These are phyloP conservation scores for Hemerocallis citrina DNA, from an alignment of 106 monocot genomes.

Conservation along the genomic window DNA sequence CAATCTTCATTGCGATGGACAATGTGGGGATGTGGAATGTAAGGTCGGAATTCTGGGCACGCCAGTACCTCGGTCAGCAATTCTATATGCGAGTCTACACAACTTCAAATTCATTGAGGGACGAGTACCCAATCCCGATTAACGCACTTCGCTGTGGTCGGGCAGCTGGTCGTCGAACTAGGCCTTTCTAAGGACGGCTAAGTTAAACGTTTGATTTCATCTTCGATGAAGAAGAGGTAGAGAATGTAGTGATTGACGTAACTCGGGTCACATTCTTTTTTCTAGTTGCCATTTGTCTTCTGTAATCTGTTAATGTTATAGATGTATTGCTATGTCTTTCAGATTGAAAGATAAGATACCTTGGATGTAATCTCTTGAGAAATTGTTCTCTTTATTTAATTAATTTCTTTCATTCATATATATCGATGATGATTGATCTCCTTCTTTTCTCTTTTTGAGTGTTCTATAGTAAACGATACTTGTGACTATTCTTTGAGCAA, in stretches of 20 bases:
- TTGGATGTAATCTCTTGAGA: neutral
- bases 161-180: conserved; percentile 20
- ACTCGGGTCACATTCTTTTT: conserved; percentile 9
- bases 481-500: no score
- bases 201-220: no score
- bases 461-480: no score
- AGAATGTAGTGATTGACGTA: conserved; percentile 4
- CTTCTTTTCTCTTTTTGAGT: no score
- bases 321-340: neutral
- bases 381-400: neutral
- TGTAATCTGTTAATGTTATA: neutral
- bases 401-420: neutral
- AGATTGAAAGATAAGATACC: neutral
- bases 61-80: conserved; percentile 49
- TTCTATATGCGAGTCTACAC: conserved; percentile 37
- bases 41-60: conserved; percentile 51
- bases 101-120: conserved; percentile 28
- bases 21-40: conserved; percentile 72
- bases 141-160: conserved; percentile 54
- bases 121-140: conserved; percentile 41
- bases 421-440: neutral
- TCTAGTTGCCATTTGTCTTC: no score
- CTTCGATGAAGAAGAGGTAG: neutral
- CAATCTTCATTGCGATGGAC: conserved; percentile 41
- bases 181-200: conserved; percentile 9